Evolutionary conservation across 2,329 filamentous ascomycete species (phyloP).

Genomic region (Colletotrichum sp.): DNA sequence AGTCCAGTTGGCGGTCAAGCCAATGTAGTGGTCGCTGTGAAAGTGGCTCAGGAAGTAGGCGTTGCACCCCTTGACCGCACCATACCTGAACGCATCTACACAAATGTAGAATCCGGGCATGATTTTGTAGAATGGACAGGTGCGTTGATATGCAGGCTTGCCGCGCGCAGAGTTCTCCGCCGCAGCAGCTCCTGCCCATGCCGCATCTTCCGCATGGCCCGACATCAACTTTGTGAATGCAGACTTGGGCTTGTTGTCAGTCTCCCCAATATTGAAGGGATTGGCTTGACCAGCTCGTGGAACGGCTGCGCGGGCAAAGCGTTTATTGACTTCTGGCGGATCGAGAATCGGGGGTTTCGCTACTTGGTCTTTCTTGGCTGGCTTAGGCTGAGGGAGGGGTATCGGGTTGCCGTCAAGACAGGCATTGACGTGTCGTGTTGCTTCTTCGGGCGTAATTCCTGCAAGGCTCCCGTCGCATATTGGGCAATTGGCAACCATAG

Average conservation of each 20-base stretch:
- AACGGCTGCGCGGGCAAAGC: conserved; percentile 70
- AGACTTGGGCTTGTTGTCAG: conserved; percentile 53
- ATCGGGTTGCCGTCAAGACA: conserved; percentile 85
- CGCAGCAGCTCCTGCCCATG: conserved; percentile 87
- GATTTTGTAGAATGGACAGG: conserved; percentile 98
- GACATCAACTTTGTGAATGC: conserved; percentile 96
- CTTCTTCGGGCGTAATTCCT: conserved; percentile 67
- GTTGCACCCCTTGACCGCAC: conserved; percentile 87
- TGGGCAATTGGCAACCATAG: conserved; percentile 64
- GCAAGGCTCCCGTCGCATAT: conserved; percentile 73
- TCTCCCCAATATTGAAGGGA: conserved; percentile 66
- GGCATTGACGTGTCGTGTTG: conserved; percentile 85
- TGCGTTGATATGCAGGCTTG: conserved; percentile 85
- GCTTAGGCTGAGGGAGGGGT: conserved; percentile 47
- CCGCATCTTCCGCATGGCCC: conserved; percentile 84
- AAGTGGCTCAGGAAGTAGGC: conserved; percentile 98
- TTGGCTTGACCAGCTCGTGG: conserved; percentile 81
- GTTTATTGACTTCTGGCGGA: conserved; percentile 50
- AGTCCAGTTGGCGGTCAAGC: conserved; percentile 83
- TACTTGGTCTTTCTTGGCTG: conserved; percentile 1
- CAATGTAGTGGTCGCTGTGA: conserved; percentile 96
- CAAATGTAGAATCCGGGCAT: conserved; percentile 91
- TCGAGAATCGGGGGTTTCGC: conserved; percentile 31
- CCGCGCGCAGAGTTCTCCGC: conserved; percentile 79
- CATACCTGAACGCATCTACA: conserved; percentile 95